Base-by-base conservation (phyloP, 228 moss, liverwort and hornwort species). In the Sphagnum magellanicum region DNA sequence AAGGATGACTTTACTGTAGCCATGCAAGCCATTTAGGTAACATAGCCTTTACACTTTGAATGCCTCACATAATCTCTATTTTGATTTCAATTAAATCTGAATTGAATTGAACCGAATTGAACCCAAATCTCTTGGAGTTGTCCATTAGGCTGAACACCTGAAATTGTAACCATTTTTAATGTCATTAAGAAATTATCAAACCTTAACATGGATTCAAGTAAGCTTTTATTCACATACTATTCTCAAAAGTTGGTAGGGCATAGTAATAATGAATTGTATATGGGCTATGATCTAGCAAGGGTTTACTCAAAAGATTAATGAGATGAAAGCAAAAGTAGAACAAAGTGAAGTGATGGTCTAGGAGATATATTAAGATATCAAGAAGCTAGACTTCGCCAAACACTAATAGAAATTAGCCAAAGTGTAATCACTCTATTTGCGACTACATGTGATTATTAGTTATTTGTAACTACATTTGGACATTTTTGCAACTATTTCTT, bases 341-440 rank as follows among this genome's bases (percentile, higher is more conserved):
- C 98, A 98, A 81, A 98, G 98, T 74, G 98, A 98, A 84, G 83
- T 92, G 70, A 98, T 98, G 94, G 98, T 98, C 16, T 94, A 98
- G 76, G 98, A 98, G 80, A 98, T 98, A 68, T 98, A 94, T 83
- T 85, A 94, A 51, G 98, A 98, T 79, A 94, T 98, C 6, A 98
- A 98, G 83, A 98, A 98, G 74, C 79, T 98, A 69, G 98, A 98
- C 81, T 94, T 89, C 59, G 98, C 98, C 8, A n/a, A n/a, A n/a
- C n/a, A n/a, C n/a, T n/a, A n/a, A n/a, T n/a, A n/a, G n/a, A n/a
- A n/a, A n/a, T n/a, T n/a, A n/a, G n/a, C n/a, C n/a, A n/a, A n/a
- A n/a, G n/a, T n/a, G n/a, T n/a, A n/a, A n/a, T n/a, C n/a, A n/a
- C n/a, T n/a, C n/a, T n/a, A n/a, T n/a, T n/a, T n/a, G n/a, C n/a